Evolutionary conservation across 495 filamentous ascomycete species (phyloP).

Genomic region (Xylaria sp.): DNA sequence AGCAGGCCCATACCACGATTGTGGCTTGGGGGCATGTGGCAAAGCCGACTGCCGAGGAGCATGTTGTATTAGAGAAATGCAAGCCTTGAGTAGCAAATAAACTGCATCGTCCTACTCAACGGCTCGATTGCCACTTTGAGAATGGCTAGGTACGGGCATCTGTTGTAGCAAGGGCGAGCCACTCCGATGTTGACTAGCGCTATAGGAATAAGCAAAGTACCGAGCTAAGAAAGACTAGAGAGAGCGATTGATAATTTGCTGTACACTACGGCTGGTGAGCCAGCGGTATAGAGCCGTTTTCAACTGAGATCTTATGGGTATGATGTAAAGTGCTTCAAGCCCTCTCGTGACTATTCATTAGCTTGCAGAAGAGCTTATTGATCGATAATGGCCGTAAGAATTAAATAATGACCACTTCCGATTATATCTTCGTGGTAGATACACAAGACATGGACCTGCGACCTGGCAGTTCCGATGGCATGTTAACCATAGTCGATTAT

Average conservation of each 20-base stretch:
- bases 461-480: background rate
- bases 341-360: no score
- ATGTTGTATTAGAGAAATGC: conserved; percentile 6
- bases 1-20: background rate
- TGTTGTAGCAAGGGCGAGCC: background rate
- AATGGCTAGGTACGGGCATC: background rate
- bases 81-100: background rate
- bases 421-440: background rate
- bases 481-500: background rate
- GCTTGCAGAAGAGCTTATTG: no score
- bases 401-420: background rate
- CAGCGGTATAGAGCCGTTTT: no score
- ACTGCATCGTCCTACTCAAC: background rate
- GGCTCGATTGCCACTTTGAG: background rate
- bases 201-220: background rate
- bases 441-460: background rate
- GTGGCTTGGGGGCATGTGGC: conserved; percentile 12
- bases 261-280: background rate
- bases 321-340: no score
- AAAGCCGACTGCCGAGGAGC: background rate
- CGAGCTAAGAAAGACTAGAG: no score
- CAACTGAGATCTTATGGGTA: no score
- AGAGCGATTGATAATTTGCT: background rate
- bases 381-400: no score
- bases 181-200: background rate